Evolutionary conservation across 305 asterid genomes (phyloP).

Genomic region (Fraxinus baroniana): DNA sequence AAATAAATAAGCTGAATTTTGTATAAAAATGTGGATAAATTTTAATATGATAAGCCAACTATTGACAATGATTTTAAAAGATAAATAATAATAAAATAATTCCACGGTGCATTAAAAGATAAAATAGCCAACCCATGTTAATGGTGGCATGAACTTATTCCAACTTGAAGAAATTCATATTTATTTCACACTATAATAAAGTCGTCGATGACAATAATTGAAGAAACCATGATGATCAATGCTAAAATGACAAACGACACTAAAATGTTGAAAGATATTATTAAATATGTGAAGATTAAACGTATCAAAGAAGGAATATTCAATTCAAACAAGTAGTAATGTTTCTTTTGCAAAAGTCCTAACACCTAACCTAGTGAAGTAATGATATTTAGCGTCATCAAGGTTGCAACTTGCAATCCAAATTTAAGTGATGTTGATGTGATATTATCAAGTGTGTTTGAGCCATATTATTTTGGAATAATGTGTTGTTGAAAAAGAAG

Average conservation of each 20-base stretch:
- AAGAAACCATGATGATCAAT: no score
- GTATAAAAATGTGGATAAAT: no score
- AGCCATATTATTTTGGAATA: no score
- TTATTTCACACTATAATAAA: not conserved
- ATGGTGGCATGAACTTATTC: slow-evolving; percentile 14
- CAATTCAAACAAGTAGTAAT: slow-evolving; percentile 8
- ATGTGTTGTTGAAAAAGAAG: no score
- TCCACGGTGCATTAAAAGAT: not conserved
- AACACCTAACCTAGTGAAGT: not conserved
- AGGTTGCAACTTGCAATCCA: no score
- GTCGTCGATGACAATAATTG: no score
- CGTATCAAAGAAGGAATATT: not conserved
- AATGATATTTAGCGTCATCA: no score
- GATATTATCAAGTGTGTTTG: no score
- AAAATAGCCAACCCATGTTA: not conserved
- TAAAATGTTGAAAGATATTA: not conserved
- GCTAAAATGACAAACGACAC: not conserved
- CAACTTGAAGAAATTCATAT: not conserved
- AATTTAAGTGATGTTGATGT: no score
- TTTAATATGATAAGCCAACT: not conserved
- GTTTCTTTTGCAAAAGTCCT: not conserved
- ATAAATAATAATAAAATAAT: not conserved
- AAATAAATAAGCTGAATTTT: no score
- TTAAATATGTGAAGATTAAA: slow-evolving; percentile 18
- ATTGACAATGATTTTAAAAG: slow-evolving; percentile 3